These are phyloP conservation scores for Piper betle DNA, from an alignment of 164 flowering plant species.

Conservation along the genomic window DNA sequence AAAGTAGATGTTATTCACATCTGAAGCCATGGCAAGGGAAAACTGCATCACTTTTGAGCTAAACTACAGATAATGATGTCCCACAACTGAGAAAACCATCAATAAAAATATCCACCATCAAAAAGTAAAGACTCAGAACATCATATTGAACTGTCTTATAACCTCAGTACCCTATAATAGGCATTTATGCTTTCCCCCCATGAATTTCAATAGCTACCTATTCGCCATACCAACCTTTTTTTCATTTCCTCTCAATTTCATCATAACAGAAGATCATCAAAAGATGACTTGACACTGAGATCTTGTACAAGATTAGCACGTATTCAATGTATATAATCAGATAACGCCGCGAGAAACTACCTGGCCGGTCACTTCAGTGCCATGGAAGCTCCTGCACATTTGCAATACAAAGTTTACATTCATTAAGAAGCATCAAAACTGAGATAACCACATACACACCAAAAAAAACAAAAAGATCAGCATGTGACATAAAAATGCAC, in stretches of 20 bases:
- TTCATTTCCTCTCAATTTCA: background rate
- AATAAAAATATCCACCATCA: background rate
- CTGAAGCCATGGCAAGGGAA: too few species aligned
- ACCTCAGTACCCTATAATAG: background rate
- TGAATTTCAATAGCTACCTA: background rate
- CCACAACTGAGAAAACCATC: background rate
- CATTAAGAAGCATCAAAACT: too few species aligned
- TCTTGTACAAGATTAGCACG: too few species aligned
- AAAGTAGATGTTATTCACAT: too few species aligned
- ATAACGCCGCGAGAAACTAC: conserved; percentile 18
- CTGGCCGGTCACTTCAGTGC: conserved; percentile 54
- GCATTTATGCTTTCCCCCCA: background rate
- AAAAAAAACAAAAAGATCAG: too few species aligned
- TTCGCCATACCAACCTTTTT: too few species aligned
- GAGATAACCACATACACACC: too few species aligned
- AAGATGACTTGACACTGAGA: background rate
- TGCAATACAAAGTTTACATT: too few species aligned
- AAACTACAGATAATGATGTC: too few species aligned
- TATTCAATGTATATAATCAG: background rate
- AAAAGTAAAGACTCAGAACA: too few species aligned
- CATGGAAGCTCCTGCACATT: conserved; percentile 50
- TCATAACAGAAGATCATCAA: background rate
- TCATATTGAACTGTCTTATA: background rate
- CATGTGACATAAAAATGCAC: too few species aligned
- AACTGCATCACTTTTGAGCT: too few species aligned